phyloP scores from a whole-genome alignment of 257 asterid species.

The Forsythia suspensa region DNA sequence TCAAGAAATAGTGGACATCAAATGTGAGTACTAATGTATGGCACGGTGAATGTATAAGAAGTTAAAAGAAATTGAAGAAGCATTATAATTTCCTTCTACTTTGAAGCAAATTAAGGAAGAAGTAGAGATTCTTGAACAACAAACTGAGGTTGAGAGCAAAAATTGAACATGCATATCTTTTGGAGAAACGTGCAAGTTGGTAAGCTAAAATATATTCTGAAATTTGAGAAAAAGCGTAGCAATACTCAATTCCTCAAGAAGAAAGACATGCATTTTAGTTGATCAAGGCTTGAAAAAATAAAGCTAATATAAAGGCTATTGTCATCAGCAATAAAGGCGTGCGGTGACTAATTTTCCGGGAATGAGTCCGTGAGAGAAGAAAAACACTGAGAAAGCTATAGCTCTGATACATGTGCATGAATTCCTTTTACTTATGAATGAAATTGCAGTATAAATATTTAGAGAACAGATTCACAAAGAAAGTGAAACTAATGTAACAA shows the following conservation, averaged over 20 bases:
- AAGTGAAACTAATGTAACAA: not conserved
- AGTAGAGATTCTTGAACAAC: not conserved
- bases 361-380: no score
- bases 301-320: not conserved
- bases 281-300: not conserved
- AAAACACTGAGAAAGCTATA: no score
- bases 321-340: not conserved
- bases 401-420: no score
- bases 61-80: not conserved
- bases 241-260: not conserved
- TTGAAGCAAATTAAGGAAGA: not conserved
- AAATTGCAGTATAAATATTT: not conserved
- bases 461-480: not conserved
- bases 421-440: no score
- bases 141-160: not conserved
- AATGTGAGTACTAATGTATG: slow-evolving; percentile 1
- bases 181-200: not conserved
- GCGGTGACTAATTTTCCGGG: not conserved
- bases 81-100: not conserved
- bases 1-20: slow-evolving; percentile 15
- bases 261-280: not conserved
- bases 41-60: slow-evolving; percentile 1
- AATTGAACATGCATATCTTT: not conserved
- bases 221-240: not conserved
- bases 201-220: not conserved